Conservation (phyloP, 2,329 filamentous ascomycete genomes). For the Neoarthrinium moseri region DNA sequence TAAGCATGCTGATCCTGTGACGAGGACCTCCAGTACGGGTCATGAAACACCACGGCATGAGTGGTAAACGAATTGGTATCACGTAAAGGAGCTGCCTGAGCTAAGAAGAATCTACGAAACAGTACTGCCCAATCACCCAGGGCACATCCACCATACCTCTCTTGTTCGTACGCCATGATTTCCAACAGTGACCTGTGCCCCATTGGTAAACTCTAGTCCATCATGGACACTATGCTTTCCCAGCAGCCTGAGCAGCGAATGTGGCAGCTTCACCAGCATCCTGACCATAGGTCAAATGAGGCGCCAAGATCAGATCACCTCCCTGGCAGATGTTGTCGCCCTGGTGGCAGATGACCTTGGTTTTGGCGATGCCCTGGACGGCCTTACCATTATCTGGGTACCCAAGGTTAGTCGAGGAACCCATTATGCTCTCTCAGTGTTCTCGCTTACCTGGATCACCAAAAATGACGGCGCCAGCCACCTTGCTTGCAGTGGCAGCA, state of each 20-base stretch:
- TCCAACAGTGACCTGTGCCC: too few relatives aligned
- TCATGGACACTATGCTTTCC: too few relatives aligned
- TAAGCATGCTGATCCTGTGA: too few relatives aligned
- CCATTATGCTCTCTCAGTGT: background rate
- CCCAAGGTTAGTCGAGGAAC: background rate
- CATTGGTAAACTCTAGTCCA: too few relatives aligned
- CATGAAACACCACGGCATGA: too few relatives aligned
- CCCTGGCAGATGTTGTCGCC: constrained; percentile 32
- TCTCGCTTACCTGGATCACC: constrained; percentile 1
- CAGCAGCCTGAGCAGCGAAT: constrained; percentile 6
- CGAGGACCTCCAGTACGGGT: too few relatives aligned
- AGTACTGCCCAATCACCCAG: too few relatives aligned
- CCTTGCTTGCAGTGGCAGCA: constrained; percentile 30
- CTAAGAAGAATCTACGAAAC: too few relatives aligned
- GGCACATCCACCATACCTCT: too few relatives aligned
- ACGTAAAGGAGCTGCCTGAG: too few relatives aligned
- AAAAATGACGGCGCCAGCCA: constrained; percentile 21
- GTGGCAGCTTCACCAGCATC: constrained; percentile 20
- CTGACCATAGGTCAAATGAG: constrained; percentile 14
- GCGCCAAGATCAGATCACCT: constrained; percentile 19
- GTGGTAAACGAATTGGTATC: too few relatives aligned
- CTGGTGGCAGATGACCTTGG: constrained; percentile 27
- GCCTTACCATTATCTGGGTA: constrained; percentile 21
- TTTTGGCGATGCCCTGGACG: constrained; percentile 22
- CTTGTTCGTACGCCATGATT: too few relatives aligned